Base-by-base conservation (phyloP, 2,329 filamentous ascomycete species). In the Fusarium staphyleae region DNA sequence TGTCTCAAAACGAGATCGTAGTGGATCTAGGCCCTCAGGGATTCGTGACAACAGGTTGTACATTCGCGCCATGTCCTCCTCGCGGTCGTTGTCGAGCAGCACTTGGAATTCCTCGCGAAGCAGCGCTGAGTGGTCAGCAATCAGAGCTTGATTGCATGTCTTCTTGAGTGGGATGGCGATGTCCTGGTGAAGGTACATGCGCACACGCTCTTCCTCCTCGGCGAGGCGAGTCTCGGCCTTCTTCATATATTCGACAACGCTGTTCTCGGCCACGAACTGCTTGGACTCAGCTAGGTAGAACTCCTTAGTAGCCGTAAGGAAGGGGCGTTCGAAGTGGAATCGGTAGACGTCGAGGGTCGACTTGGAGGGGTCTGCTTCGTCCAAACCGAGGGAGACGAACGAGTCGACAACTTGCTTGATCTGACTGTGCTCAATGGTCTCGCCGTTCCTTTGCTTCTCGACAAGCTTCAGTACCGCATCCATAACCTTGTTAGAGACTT, bases 201-300 rank as follows among this genome's bases (percentile, higher is more conserved):
- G 87, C 9, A 99, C 95, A 19, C 95, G 90, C 70, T 93, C 91
- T 76, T 96, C 95, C 74, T 99, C 95, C 74, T 99, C 95, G 7
- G 91, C 86, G 55, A 99, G 77, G 26, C 95, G 87, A 34, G 86
- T 77, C 76, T 98, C 93, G 1, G 95, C 96, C 83, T 99, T 99
- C 81, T 98, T 98, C 95, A 99, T 98, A 77, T 98, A 99, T 71
- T 99, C 95, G 28, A 99, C 93, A 4, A 99, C 92, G 60, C 90
- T 96, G 72, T 99, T 99, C 74, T 98, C 93, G 10, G 92, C 90
- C 28, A 99, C 86, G 70, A 99, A 99, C 60, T 92, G 89, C 67
- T 91, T 91, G 15, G 95, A 98, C 73, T 99, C 96, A 37, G 89
- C 87, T 66, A 91, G 83, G 73, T 99, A 99, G 77, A 96, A 99